Base-by-base conservation (phyloP, 208 protist genomes). In the Leptomonas seymouri region DNA sequence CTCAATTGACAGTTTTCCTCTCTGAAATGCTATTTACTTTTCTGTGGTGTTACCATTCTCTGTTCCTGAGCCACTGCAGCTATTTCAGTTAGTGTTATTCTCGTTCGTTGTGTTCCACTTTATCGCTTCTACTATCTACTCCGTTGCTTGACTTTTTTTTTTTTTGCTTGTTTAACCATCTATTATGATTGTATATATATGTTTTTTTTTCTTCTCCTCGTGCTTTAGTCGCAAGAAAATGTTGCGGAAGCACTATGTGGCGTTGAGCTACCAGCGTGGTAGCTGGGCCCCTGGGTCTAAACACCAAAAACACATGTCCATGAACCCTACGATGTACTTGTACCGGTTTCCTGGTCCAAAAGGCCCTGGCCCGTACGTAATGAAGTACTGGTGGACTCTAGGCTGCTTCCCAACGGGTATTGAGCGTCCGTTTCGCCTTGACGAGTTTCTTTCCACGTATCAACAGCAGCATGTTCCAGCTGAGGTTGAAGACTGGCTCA, bases 331-430 rank as follows among this genome's bases (percentile, higher is more conserved):
- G 11, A 71, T 76, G 46, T 97, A 90, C 73, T 57, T 95, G 34
- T 97, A 97, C 45, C 73, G 92, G 18, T 94, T 95, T 84, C 74
- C 92, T 27, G 89, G 89, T 27, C 82, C 85, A 31, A 74, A 71
- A 57, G 89, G 89, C 18, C 92, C 92, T 27, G 92, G 92, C 2
- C 89, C 89, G 15, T 94, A 93, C 60, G 90, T 88, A 16, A 94
- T 97, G 89, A 97, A 97, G 70, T 97, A 94, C 58, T 97, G 87
- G 87, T 94, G 89, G 87, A 97, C 92, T 39, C 68, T 95, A 15
- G 92, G 92, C 12, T 92, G 85, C 80, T 93, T 95, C 66, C 92
- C 92, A 16, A 97, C 87, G 30, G 92, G 92, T 25, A 56, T 91
- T 56, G 85, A 91, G 50, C 65, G 67, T 28, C 92, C 92, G 1